Evolutionary conservation across 129 eudicot genomes (phyloP), one percentile per base, ranked within the genome.

Genomic region (Glebionis coronaria): DNA sequence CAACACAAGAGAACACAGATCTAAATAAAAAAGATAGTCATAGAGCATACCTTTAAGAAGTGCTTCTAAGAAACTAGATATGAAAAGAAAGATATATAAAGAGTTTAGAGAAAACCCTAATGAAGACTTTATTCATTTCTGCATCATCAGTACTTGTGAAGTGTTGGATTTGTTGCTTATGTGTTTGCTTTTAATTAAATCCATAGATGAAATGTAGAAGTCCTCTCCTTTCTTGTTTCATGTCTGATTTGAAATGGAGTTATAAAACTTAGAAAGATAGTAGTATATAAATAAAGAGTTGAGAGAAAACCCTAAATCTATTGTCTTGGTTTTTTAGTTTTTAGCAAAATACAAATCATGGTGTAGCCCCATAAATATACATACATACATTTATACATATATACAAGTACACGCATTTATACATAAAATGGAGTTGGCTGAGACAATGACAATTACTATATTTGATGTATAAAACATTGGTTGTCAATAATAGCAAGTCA

Each of bases 391-490:
- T n/a, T n/a, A 61, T 27, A 57, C 31, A n/a, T n/a, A 20, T 13
- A 23, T 40, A 9, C 42, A 35, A 6, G 15, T 23, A n/a, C 69
- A 25, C 19, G 9, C 44, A 65, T 9, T 6, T 9, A 15, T 20
- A 35, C n/a, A 58, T 29, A 29, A 40, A 49, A 18, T 6, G 59
- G 59, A 52, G 61, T 71, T 73, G 77, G 63, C 56, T 40, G 35
- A 27, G 77, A 73, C 35, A 63, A 63, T 25, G 70, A 73, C 77
- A n/a, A 21, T 45, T 64, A 7, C 78, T 69, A 64, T 56, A 55
- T 73, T 27, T 73, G 72, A 55, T 64, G 47, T 28, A 25, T 23
- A 42, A 69, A 69, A 69, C 65, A 55, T 42, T 21, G 73, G 64
- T 64, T 28, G 66, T 73, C 53, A 64, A 73, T 40, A 73, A 73